Evolutionary conservation across 108 stramenopile genomes (phyloP).

Genomic region (Cyclostephanos tholiformis): DNA sequence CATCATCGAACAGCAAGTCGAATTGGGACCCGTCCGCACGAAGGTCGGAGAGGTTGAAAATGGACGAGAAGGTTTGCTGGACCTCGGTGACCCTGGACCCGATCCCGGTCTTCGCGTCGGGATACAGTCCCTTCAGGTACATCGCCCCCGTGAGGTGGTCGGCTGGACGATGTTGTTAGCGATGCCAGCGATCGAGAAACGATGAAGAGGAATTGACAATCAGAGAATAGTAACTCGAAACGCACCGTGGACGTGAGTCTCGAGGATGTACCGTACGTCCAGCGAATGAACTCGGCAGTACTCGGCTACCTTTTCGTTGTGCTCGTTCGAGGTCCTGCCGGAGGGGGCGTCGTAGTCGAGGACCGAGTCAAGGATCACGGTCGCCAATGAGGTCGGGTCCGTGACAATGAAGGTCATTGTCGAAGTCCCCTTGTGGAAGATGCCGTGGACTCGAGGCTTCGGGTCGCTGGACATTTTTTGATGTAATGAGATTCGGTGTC

Average conservation of each 20-base stretch:
- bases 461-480: too few species aligned
- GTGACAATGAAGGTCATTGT: constrained; percentile 50
- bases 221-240: neutral
- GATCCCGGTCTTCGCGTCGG: constrained; percentile 45
- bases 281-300: constrained; percentile 20
- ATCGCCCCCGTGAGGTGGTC: constrained; percentile 55
- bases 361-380: constrained; percentile 54
- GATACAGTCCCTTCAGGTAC: constrained; percentile 38
- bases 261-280: constrained; percentile 42
- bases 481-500: too few species aligned
- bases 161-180: constrained; percentile 8
- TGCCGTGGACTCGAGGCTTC: constrained; percentile 28
- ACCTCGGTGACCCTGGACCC: constrained; percentile 48
- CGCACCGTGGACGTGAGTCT: constrained; percentile 48
- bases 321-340: constrained; percentile 38
- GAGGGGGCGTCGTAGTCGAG: constrained; percentile 46
- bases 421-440: constrained; percentile 39
- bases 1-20: constrained; percentile 46
- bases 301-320: constrained; percentile 30
- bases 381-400: constrained; percentile 29
- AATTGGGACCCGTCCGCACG: constrained; percentile 41
- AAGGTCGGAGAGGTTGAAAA: constrained; percentile 49
- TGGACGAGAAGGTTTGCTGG: constrained; percentile 30
- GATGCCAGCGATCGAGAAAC: neutral
- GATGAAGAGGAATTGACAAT: neutral